Evolutionary conservation across 176 grass and related monocot species (phyloP).

Genomic region (Phoenix roebelenii): DNA sequence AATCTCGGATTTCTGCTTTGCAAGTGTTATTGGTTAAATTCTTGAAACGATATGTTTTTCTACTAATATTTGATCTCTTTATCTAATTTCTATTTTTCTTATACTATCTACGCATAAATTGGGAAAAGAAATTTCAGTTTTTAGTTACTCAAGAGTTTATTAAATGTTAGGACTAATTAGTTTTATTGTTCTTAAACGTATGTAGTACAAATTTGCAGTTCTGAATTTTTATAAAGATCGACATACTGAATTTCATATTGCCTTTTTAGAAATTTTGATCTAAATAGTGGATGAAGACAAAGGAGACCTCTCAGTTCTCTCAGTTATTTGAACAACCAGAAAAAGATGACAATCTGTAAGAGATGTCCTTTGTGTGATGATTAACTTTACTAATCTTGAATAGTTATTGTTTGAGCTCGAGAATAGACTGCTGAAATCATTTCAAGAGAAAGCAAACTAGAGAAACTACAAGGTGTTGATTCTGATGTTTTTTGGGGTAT

Average conservation of each 20-base stretch:
- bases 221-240: not conserved
- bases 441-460: too few species aligned
- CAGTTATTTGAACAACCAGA: not conserved
- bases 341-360: not conserved
- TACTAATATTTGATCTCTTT: too few species aligned
- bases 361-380: not conserved
- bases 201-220: not conserved
- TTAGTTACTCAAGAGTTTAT: not conserved
- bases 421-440: not conserved
- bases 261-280: not conserved
- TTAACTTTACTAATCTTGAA: not conserved
- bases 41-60: too few species aligned
- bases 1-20: too few species aligned
- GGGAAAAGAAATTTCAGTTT: not conserved
- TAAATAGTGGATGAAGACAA: not conserved
- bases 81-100: not conserved
- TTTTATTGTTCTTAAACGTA: constrained; percentile 4
- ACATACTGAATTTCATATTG: not conserved
- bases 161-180: not conserved
- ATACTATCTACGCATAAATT: not conserved
- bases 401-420: not conserved
- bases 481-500: too few species aligned
- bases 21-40: too few species aligned
- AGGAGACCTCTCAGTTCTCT: not conserved
- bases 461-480: too few species aligned